These are phyloP conservation scores for Gaultheria prostrata DNA, from an alignment of 148 eudicot species.

Conservation along the genomic window DNA sequence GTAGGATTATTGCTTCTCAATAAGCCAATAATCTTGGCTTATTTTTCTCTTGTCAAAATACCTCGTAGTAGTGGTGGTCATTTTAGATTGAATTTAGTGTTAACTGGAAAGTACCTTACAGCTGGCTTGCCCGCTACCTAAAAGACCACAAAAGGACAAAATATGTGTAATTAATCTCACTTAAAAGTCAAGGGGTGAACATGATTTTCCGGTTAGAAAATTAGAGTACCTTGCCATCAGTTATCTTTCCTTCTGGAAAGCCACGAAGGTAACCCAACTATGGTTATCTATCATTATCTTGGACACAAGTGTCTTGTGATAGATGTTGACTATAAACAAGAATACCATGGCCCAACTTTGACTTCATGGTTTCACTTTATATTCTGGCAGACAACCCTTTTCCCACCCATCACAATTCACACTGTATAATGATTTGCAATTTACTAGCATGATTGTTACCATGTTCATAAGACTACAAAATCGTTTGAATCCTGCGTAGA, in stretches of 20 bases:
- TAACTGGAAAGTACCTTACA: background rate
- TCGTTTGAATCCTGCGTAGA: background rate
- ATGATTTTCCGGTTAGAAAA: background rate
- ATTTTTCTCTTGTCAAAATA: too few relatives aligned
- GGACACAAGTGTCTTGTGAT: background rate
- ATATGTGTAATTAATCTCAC: background rate
- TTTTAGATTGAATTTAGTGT: background rate
- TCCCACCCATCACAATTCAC: background rate
- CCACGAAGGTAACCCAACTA: constrained; percentile 32
- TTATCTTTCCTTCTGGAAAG: constrained; percentile 63
- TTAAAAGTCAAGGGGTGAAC: background rate
- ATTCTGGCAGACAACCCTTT: background rate
- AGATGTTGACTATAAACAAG: background rate
- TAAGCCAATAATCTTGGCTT: too few relatives aligned
- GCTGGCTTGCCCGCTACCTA: background rate
- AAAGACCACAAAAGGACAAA: background rate
- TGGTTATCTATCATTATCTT: background rate
- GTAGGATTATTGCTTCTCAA: too few relatives aligned
- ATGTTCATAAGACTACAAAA: background rate
- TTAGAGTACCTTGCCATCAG: background rate
- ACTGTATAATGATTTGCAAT: background rate
- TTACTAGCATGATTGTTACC: background rate
- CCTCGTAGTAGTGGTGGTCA: too few relatives aligned
- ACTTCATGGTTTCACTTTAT: background rate
- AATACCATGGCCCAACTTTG: background rate